Base-by-base conservation (phyloP, 441 rosid genomes). In the Gossypium schwendimanii region DNA sequence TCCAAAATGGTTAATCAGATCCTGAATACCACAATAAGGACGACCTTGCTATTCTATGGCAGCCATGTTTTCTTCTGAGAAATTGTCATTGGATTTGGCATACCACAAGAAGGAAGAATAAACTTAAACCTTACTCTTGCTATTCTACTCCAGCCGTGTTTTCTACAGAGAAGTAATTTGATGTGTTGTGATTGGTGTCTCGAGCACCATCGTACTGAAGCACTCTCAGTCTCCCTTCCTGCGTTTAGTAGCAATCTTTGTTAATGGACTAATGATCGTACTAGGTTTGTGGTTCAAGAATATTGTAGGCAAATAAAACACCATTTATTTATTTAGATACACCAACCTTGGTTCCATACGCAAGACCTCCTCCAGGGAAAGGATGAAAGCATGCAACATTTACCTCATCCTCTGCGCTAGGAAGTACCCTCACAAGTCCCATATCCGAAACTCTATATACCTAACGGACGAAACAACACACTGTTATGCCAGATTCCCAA, bases 401-500 rank as follows among this genome's bases (percentile, higher is more conserved):
- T 64, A 93, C 98, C 84, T 90, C 97, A 82, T 93, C 98, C 73
- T 93, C 98, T 15, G 89, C 87, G 69, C 93, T 94, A 61, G 97
- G 95, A 69, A 90, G 94, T 71, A 94, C 96, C 85, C 92, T 89
- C 59, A 91, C 95, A 53, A 94, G 92, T 76, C 90, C 93, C 98
- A 94, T 91, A 82, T 90, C 94, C n/a, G 92, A 88, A 82, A 94
- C 96, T 87, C 96, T 84, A 74, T 88, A 94, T n/a, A 94, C 93
- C 96, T 93, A 81, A 72, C 24, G 8, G 28, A 41, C 50, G 63
- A 10, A 63, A 73, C 18, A 63, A 73, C 17, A 20, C 20, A 49
- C 17, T 4, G 73, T 69, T 75, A 28, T 36, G 12, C 55, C 15
- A 57, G 58, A 71, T 47, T 41, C 76, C 44, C 54, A 24, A 58